A percentile compares a stretch with the other conserved stretches of the same genome.
These are phyloP conservation scores for Solanum chacoense DNA, from an alignment of 305 asterid species.

Conservation along the genomic window DNA sequence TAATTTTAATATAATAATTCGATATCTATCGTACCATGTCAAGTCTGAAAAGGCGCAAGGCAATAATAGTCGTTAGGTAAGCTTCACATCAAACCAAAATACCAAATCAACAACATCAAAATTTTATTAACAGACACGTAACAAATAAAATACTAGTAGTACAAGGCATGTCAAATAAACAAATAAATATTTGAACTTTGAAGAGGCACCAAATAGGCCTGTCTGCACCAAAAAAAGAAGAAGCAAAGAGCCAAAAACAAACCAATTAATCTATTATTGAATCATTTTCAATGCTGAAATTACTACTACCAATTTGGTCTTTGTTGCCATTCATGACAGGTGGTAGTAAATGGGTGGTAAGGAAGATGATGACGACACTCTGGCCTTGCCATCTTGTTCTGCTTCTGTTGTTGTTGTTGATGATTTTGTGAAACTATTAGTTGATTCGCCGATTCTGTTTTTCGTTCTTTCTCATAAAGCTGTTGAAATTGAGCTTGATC, in stretches of 20 bases:
- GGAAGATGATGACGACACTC: slow-evolving; percentile 36
- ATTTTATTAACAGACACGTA: neutral
- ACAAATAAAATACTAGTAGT: neutral
- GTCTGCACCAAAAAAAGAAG: neutral
- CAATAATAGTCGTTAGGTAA: neutral
- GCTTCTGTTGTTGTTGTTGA: slow-evolving; percentile 23
- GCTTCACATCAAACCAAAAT: neutral
- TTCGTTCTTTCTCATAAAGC: slow-evolving; percentile 71
- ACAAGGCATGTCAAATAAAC: neutral
- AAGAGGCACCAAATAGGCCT: slow-evolving; percentile 29
- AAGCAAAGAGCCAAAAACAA: neutral
- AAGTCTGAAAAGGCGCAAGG: too few relatives aligned
- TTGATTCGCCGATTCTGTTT: slow-evolving; percentile 69
- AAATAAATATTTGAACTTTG: slow-evolving; percentile 11
- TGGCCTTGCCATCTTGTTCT: slow-evolving; percentile 20
- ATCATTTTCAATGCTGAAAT: slow-evolving; percentile 23
- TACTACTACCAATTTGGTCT: slow-evolving; percentile 33
- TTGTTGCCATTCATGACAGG: slow-evolving; percentile 29
- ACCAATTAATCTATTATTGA: slow-evolving; percentile 21
- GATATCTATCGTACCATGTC: neutral
- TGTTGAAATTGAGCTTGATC: slow-evolving; percentile 45
- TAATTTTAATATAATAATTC: neutral
- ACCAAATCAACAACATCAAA: neutral
- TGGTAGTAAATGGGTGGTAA: slow-evolving; percentile 43
- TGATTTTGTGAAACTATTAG: slow-evolving; percentile 14